Evolutionary conservation across 2,329 filamentous ascomycete genomes (phyloP), one percentile per base, ranked within the genome.

Genomic region (Fusarium continuum): DNA sequence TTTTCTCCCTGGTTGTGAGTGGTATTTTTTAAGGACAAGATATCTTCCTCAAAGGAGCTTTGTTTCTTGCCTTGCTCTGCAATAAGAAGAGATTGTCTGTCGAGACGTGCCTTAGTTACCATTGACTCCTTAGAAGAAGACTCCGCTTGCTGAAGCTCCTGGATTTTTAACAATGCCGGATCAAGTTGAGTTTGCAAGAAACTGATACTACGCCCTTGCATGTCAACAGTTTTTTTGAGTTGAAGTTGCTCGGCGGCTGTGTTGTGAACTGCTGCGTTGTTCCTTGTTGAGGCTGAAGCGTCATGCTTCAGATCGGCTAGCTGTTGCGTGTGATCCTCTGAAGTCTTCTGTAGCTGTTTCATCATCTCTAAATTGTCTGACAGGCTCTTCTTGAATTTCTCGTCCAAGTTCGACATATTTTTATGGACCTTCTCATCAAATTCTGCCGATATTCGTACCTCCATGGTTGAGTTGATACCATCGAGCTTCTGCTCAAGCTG

Each of bases 401-500:
- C 38, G 19, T 50, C 28, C 13, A 44, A 14, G 28, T 20, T 44
- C 11, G 29, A 16, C 16, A 45, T 13, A 10, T 39, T 35, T 2
- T 13, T 16, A 9, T 6, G 35, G 31, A 54, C 11, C 29, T 64
- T 51, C 9, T 46, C 26, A 22, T 61, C 19, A 7, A 64, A 26
- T 13, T 26, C 44, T 17, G 55, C 36, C 11, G 48, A 43, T 17
- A 39, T 35, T 26, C 25, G 54, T 13, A 35, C 29, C 23, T 32
- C 25, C 17, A 31, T 38, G 9, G 20, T 28, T 14, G 52, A 41
- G 28, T 52, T 28, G 25, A 46, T 32, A 3, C 73, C 61, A 8
- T 73, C 68, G 8, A 72, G 49, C 25, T 67, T 69, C 8, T 55
- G 54, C 34, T 73, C 69, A 7, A 78, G 61, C 8, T 32, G 48